Evolutionary conservation across 1,139 yeast genomes (phyloP), one percentile per base, ranked within the genome.

Genomic region (Scheffersomyces cryptocercus): DNA sequence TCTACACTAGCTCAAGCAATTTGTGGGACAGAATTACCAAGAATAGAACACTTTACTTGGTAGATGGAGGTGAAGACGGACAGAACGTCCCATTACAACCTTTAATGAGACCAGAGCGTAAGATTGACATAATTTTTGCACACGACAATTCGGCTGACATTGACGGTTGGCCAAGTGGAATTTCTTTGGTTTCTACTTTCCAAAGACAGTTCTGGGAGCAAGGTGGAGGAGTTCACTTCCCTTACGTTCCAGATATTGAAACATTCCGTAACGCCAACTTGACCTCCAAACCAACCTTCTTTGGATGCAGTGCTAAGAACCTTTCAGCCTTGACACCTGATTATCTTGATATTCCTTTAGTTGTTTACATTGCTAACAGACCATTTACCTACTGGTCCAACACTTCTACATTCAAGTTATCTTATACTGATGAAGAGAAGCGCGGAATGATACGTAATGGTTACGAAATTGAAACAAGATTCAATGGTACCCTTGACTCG

Each of bases 391-490:
- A 41, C 42, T 49, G 40, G 44, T 47, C 58, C 26, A 59, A 59
- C 43, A 49, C 54, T 11, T 48, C 57, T 37, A 52, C 61, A 1
- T 41, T 45, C 47, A 49, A 57, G 45, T 44, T 57, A 32, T 39
- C 46, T 1, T 59, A 54, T 41, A 64, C 71, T 2, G 74, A 76
- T 38, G 67, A 70, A 1, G 88, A 85, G 55, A 81, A 82, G 55
- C 64, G 70, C 36, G 72, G 75, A 1, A 75, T 89, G 70, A 81
- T 89, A 49, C 69, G 75, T 54, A 90, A 90, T 62, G 97, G 97
- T 10, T 89, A 84, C 62, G 93, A 86, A 61, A 79, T 81, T 33
- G 81, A 86, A 24, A 76, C 96, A 1, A 80, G 89, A 60, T 75
- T 77, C 52, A 89, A 89, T 59, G 68, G 81, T 34, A 85, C 96